These are phyloP conservation scores for Saccharomyces jurei DNA, from an alignment of 805 yeast species.

Conservation along the genomic window DNA sequence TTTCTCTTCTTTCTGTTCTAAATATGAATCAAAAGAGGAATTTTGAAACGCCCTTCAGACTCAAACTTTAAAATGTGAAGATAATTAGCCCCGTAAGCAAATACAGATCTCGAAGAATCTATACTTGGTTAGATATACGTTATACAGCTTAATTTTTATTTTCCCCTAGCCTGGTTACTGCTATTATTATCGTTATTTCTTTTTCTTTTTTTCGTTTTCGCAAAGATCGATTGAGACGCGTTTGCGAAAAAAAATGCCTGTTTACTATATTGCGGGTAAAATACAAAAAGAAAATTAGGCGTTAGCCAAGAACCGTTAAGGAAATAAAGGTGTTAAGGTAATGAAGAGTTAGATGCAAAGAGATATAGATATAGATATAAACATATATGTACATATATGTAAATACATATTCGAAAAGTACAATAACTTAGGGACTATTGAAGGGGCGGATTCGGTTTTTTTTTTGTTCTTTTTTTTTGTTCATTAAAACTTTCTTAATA, in stretches of 20 bases:
- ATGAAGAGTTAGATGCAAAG: not conserved
- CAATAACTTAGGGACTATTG: not conserved
- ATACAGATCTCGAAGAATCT: not conserved
- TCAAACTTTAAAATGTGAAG: not conserved
- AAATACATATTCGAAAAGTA: not conserved
- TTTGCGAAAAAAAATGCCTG: not conserved
- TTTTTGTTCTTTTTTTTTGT: not conserved
- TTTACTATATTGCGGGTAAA: not conserved
- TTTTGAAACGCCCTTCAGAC: not conserved
- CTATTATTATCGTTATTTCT: not conserved
- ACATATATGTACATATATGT: not conserved
- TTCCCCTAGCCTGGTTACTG: not conserved
- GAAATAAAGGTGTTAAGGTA: not conserved
- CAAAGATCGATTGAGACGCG: not conserved
- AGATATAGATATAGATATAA: not conserved
- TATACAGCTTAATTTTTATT: not conserved
- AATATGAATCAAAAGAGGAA: not conserved
- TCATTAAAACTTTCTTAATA: not conserved
- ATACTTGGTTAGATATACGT: not conserved
- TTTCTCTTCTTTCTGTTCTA: not conserved
- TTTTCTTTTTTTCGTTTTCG: not conserved
- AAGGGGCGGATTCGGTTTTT: not conserved
- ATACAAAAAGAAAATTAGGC: not conserved
- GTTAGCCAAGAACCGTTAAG: not conserved
- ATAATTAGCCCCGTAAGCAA: not conserved